Base-by-base conservation (phyloP, 2,329 filamentous ascomycete genomes). In the Fusarium circinatum region DNA sequence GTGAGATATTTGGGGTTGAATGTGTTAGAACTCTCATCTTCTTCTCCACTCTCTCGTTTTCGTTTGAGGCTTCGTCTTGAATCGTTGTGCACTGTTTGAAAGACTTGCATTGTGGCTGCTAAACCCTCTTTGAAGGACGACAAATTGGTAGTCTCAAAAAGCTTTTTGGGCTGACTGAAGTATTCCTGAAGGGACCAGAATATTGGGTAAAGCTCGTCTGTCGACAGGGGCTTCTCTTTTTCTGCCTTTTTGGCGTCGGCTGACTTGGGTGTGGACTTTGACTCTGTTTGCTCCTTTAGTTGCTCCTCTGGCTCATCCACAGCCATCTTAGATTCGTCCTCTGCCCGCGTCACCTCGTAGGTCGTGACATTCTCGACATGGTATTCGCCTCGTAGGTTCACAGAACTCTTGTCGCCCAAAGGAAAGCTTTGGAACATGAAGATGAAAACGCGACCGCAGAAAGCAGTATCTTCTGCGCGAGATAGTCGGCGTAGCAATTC, bases 1-100 rank as follows among this genome's bases (percentile, higher is more conserved):
- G 96, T 99, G 24, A 99, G 88, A 80, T 99, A 99, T 80, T 98
- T 99, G 3, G 97, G 96, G 78, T 99, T 99, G 84, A 98, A 98
- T 30, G 80, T 75, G 60, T 81, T 82, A 3, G 77, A 73, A 22
- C 73, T 71, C 62, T 90, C 88, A 13, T 89, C 89, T 58, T 90
- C 87, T 34, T 84, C 83, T 47, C 87, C 87, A 24, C 74, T 75
- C 17, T 88, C 86, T 48, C 89, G 86, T 81, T 95, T 97, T 64
- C 94, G 90, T 83, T 95, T 97, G 60, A 86, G 79, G 36, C 89
- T 90, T 72, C 88, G 89, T 71, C 90, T 91, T 52, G 86, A 85
- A 59, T 94, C 93, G 47, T 92, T 91, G 6, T 86, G 72, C 86
- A 86, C 41, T 88, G 86, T 55, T 83, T 81, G 85, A 67, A 91